Evolutionary conservation across 2,329 filamentous ascomycete species (phyloP), one percentile per base, ranked within the genome.

Genomic region (Byssothecium circinans): DNA sequence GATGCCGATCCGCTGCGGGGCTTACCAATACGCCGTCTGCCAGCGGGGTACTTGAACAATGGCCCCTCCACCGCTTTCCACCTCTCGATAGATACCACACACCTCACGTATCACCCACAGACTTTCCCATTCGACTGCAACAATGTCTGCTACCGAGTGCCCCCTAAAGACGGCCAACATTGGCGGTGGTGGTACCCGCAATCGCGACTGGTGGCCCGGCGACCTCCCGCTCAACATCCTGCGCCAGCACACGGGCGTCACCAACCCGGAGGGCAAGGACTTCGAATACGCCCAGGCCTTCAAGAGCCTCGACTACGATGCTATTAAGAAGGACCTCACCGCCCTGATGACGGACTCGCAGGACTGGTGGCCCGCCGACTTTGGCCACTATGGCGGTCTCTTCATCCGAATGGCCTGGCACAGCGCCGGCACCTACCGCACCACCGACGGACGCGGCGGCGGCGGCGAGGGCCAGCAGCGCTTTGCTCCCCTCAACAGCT

Each of bases 381-480:
- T 87, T 63, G 87, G 87, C 46, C 86, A 90, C 78, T 91, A 91
- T 60, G 87, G 87, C 56, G 87, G 87, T 70, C 79, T 91, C 22
- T 90, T 91, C 70, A 79, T 91, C 65, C 86, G 88, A 48, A 85
- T 91, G 85, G 84, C 86, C 50, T 91, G 88, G 88, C 88, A 91
- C 78, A 84, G 84, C 57, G 82, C 88, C 20, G 88, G 88, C 51
- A 91, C 87, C 41, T 90, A 91, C 75, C 86, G 88, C 62, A 82
- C 87, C 65, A 78, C 78, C 43, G 87, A 91, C 58, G 87, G 87
- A 30, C 86, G 88, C 52, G 88, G 88, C 46, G 88, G 88, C 50
- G 85, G 83, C 62, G 87, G 86, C 44, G 76, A 83, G 62, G 87
- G 86, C 47, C 87, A 90, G 74, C 87, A 91, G 74, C 83, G 88